Base-by-base conservation (phyloP, 345 rosid species). In the Populus davidiana region DNA sequence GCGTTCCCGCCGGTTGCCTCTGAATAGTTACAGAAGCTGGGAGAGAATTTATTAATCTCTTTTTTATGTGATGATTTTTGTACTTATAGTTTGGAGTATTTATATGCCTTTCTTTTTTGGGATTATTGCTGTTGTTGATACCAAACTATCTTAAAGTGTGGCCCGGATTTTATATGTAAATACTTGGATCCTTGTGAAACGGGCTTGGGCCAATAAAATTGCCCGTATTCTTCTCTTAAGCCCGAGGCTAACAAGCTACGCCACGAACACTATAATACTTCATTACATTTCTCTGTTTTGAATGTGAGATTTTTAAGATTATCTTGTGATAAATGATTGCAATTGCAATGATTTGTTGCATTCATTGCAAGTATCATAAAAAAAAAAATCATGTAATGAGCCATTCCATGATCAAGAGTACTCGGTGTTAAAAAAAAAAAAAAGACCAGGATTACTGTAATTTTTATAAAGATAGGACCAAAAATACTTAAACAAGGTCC, bases 1-100 rank as follows among this genome's bases (percentile, higher is more conserved):
- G 17, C 63, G 74, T 79, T 80, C 87, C 86, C 79, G 85, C 89
- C 85, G 81, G 84, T 79, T 5, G 33, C 27, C 75, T 77, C 72
- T 56, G 80, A 35, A 43, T 27, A 29, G 18, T 36, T 38, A 17
- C 52, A 23, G 44, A 65, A 68, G 36, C 73, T 70, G 21, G 3
- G 80, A 67, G 70, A 77, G 70, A 69, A 35, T 36, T 54, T 17
- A 3, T 18, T 38, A 61, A 54, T 36, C 50, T 77, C 33, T 33
- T 16, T 47, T 35, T 16, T 6, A 4, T 62, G 44, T 41, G 44
- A 41, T 39, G 25, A 21, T 21, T 13, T 9, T 52, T n/a, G n/a
- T 16, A 4, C 3, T 52, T 52, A 10, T 73, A 5, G 23, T 8
- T 43, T 44, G 14, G 10, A 6, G 17, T 21, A 7, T 50, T 52